Evolutionary conservation across 2,329 filamentous ascomycete species (phyloP).

Genomic region (Colletotrichum eremochloae): DNA sequence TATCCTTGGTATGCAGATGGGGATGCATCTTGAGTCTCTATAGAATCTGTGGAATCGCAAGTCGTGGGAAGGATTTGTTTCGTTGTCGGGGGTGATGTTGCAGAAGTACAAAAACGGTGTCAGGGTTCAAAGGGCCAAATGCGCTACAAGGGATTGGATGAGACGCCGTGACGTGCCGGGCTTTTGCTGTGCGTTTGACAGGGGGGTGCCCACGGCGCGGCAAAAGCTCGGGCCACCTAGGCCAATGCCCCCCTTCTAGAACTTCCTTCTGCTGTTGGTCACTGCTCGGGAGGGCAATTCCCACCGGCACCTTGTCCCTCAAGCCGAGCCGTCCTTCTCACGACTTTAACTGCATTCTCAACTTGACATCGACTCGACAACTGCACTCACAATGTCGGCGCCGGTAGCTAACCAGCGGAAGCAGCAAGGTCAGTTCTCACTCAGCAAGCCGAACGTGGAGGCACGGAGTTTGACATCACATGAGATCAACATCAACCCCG

Average conservation of each 20-base stretch:
- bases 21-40: slow-evolving; percentile 82
- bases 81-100: slow-evolving; percentile 3
- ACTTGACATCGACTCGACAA: not conserved
- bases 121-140: slow-evolving; percentile 30
- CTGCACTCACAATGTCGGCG: slow-evolving; percentile 57
- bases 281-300: slow-evolving; percentile 11
- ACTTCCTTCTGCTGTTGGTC: slow-evolving; percentile 32
- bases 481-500: slow-evolving; percentile 17
- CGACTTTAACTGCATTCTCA: slow-evolving; percentile 8
- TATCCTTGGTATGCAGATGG: slow-evolving; percentile 93
- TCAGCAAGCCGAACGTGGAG: not conserved
- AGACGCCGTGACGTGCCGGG: slow-evolving; percentile 21
- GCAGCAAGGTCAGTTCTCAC: slow-evolving; percentile 73
- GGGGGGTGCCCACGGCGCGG: slow-evolving; percentile 6
- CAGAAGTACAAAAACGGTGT: slow-evolving; percentile 22
- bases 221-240: slow-evolving; percentile 41
- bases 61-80: not conserved
- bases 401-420: slow-evolving; percentile 70
- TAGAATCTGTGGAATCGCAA: not conserved
- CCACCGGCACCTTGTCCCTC: slow-evolving; percentile 5
- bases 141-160: slow-evolving; percentile 31
- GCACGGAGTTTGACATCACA: not conserved
- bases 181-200: slow-evolving; percentile 17
- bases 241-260: slow-evolving; percentile 21
- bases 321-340: not conserved